Evolutionary conservation across 1,284 basidiomycete genomes (phyloP).

Genomic region (Ustilago loliicola): DNA sequence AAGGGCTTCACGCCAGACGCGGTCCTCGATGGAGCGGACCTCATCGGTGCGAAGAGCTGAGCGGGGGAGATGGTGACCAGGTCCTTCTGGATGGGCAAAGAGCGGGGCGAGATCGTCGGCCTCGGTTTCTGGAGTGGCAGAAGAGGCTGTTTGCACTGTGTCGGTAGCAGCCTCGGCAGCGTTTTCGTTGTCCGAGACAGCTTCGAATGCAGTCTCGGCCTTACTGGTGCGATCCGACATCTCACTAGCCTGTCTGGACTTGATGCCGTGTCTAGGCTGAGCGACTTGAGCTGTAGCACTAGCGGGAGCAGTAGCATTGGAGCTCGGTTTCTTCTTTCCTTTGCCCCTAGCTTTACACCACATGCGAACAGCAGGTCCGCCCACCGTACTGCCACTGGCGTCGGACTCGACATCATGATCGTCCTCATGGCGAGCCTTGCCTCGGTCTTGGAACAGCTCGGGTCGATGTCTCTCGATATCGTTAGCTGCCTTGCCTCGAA

Average conservation of each 20-base stretch:
- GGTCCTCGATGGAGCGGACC: slow-evolving; percentile 49
- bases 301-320: background rate
- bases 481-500: slow-evolving; percentile 1
- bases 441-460: slow-evolving; percentile 40
- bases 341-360: slow-evolving; percentile 58
- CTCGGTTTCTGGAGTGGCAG: background rate
- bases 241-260: slow-evolving; percentile 25
- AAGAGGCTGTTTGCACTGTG: background rate
- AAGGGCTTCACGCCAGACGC: slow-evolving; percentile 54
- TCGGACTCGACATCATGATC: slow-evolving; percentile 43
- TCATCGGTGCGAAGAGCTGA: slow-evolving; percentile 41
- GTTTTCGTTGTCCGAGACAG: slow-evolving; percentile 20
- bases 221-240: slow-evolving; percentile 39
- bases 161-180: background rate
- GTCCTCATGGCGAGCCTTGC: slow-evolving; percentile 4
- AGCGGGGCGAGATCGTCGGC: background rate
- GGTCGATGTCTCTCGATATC: slow-evolving; percentile 50
- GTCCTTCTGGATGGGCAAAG: background rate
- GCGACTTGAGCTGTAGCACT: background rate
- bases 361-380: slow-evolving; percentile 50
- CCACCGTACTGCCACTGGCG: slow-evolving; percentile 55
- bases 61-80: slow-evolving; percentile 30
- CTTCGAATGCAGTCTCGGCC: slow-evolving; percentile 41
- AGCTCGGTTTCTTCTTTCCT: slow-evolving; percentile 34
- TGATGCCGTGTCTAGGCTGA: background rate